These are phyloP conservation scores for Nicotiana paniculata DNA, from an alignment of 257 asterid genomes.

Conservation along the genomic window DNA sequence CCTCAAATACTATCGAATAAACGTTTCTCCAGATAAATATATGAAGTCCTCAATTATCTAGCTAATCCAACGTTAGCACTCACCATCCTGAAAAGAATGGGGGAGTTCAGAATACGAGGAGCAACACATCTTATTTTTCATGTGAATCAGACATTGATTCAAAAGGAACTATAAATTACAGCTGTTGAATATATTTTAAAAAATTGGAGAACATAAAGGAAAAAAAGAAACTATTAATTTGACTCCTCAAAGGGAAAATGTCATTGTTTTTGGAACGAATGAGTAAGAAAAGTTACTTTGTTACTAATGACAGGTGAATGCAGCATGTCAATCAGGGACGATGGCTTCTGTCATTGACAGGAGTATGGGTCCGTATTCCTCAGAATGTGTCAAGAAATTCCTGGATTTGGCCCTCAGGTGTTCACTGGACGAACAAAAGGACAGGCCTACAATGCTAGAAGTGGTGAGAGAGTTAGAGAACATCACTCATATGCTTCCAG, in stretches of 20 bases:
- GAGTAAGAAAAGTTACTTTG: not conserved
- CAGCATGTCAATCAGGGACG: conserved; percentile 10
- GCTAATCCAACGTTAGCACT: not conserved
- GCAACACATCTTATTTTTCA: not conserved
- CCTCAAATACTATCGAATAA: not conserved
- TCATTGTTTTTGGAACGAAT: not conserved
- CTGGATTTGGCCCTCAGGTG: conserved; percentile 29
- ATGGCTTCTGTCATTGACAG: conserved; percentile 27
- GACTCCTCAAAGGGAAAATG: not conserved
- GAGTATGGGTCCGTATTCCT: conserved; percentile 26
- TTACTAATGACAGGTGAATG: conserved; percentile 7
- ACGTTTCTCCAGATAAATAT: not conserved
- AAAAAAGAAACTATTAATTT: too few relatives aligned
- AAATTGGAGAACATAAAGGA: too few relatives aligned
- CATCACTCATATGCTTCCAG: conserved; percentile 26
- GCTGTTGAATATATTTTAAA: too few relatives aligned
- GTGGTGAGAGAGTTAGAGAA: conserved; percentile 29
- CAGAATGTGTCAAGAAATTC: conserved; percentile 30
- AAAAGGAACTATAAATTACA: too few relatives aligned
- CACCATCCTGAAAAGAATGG: not conserved
- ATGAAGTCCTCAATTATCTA: not conserved
- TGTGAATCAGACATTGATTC: not conserved
- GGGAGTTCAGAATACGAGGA: not conserved
- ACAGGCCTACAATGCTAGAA: conserved; percentile 31
- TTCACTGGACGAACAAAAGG: conserved; percentile 25